Conservation (phyloP, 495 filamentous ascomycete genomes). For the Aspergillus ellipticus region DNA sequence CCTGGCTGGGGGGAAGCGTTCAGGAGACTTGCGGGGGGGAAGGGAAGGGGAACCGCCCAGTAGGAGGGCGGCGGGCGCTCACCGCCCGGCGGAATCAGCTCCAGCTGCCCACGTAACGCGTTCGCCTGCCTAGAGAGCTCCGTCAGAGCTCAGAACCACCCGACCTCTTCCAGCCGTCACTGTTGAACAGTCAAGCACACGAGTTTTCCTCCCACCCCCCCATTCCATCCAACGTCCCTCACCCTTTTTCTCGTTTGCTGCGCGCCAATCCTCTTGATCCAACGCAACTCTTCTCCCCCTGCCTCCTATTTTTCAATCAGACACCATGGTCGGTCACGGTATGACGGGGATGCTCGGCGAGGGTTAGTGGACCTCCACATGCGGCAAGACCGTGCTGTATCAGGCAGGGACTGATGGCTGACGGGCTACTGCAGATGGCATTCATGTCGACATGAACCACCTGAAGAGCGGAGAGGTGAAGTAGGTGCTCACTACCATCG, state of each 20-base stretch:
- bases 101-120: conserved; percentile 30
- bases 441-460: conserved; percentile 97
- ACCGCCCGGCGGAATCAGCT: conserved; percentile 44
- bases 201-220: conserved; percentile 2
- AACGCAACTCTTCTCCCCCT: not conserved
- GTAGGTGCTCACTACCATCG: conserved; percentile 48
- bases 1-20: conserved; percentile 11
- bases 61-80: conserved; percentile 17
- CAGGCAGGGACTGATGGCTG: conserved; percentile 27
- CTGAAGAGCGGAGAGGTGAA: conserved; percentile 88
- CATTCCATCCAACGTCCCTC: not conserved
- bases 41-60: conserved; percentile 24
- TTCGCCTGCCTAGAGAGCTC: conserved; percentile 26
- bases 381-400: conserved; percentile 1
- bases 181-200: conserved; percentile 9
- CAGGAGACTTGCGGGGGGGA: conserved; percentile 32
- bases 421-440: conserved; percentile 69
- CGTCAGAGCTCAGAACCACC: conserved; percentile 28
- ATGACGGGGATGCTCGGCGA: conserved; percentile 67
- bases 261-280: not conserved
- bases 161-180: conserved; percentile 10
- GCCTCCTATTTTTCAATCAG: not conserved
- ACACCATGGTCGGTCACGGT: conserved; percentile 46
- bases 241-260: conserved; percentile 3
- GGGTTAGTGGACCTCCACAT: conserved; percentile 49